Evolutionary conservation across 495 filamentous ascomycete genomes (phyloP), one percentile per base, ranked within the genome.

Genomic region (Podospora australis): DNA sequence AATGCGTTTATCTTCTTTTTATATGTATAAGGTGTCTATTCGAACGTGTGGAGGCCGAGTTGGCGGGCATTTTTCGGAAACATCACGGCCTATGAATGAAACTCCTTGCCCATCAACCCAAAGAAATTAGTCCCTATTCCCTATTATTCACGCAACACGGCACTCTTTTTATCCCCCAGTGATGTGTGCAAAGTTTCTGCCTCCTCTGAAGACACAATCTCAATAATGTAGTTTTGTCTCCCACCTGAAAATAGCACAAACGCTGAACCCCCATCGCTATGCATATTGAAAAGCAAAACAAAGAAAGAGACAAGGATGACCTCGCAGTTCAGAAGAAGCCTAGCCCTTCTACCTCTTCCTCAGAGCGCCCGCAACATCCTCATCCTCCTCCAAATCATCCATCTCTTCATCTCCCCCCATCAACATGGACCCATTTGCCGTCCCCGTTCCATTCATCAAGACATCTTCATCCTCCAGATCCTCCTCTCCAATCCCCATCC

Each of bases 381-480:
- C 47, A 21, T 66, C 63, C 17, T 50, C 59, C 14, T 64, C 60
- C 17, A 58, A 29, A 35, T 68, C 64, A 49, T 68, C 64, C 32
- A 66, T 64, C 16, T 29, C 56, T 22, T 66, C 67, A 11, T 58
- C 64, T 53, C 71, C 48, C 42, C 32, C 32, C n/a, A n/a, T n/a
- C n/a, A n/a, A n/a, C n/a, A n/a, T n/a, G n/a, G n/a, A n/a, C n/a
- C n/a, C n/a, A n/a, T n/a, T n/a, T n/a, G n/a, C n/a, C n/a, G n/a
- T n/a, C n/a, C n/a, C n/a, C n/a, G n/a, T n/a, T n/a, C n/a, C n/a
- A n/a, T n/a, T n/a, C n/a, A n/a, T n/a, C n/a, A n/a, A n/a, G n/a
- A n/a, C n/a, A n/a, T n/a, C n/a, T n/a, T n/a, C n/a, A 36, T 36
- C 32, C 32, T 63, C 72, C 56, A 68, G 61, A 44, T 70, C 64